Conservation (phyloP, 2,329 filamentous ascomycete species). For the Didymella exigua region DNA sequence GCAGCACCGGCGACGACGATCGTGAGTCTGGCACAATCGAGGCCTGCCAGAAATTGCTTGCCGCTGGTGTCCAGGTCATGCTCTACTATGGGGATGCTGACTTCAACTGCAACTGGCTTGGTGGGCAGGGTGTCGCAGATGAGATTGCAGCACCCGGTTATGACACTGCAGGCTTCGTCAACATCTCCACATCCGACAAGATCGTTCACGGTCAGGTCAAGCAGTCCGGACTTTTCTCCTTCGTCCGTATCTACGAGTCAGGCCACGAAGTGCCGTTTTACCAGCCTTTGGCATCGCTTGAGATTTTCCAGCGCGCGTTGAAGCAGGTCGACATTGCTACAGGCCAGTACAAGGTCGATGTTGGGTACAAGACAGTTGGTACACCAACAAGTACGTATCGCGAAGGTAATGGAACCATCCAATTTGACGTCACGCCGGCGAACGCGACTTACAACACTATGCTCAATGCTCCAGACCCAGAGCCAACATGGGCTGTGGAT, state of each 20-base stretch:
- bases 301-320: constrained; percentile 58
- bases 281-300: constrained; percentile 57
- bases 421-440: constrained; percentile 49
- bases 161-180: constrained; percentile 54
- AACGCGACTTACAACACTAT: constrained; percentile 58
- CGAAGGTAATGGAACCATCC: constrained; percentile 55
- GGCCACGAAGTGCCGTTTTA: constrained; percentile 62
- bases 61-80: constrained; percentile 50
- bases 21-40: constrained; percentile 52
- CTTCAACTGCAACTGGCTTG: constrained; percentile 57
- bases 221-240: constrained; percentile 58
- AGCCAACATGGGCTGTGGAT: constrained; percentile 35
- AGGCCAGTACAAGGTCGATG: constrained; percentile 43
- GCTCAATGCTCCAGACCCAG: constrained; percentile 50
- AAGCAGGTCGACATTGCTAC: constrained; percentile 58
- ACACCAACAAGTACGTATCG: constrained; percentile 47
- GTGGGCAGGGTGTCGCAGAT: constrained; percentile 50
- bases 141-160: constrained; percentile 52
- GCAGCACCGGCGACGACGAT: constrained; percentile 57
- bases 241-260: constrained; percentile 57
- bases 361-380: constrained; percentile 43
- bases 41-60: constrained; percentile 48
- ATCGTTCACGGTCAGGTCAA: constrained; percentile 61
- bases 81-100: constrained; percentile 57
- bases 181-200: constrained; percentile 52